Base-by-base conservation (phyloP, 805 yeast species). In the Barnettozyma pratensis region DNA sequence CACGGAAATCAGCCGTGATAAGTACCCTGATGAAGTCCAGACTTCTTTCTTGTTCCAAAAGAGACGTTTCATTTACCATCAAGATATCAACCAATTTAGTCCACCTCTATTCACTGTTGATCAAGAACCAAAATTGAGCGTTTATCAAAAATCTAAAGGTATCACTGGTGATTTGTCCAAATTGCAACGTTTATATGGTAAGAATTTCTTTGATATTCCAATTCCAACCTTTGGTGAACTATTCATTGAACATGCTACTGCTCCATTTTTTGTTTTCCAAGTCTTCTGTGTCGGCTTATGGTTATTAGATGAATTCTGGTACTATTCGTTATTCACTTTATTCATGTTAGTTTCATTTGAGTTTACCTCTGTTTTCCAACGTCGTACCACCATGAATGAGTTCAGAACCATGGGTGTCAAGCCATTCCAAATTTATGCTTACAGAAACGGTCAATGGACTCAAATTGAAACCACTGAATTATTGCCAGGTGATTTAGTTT, bases 271-370 rank as follows among this genome's bases (percentile, higher is more conserved):
- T 60, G 96, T 94, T 28, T 94, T 94, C 74, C 99, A 94, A 72
- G 76, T 94, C 49, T 94, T 94, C 66, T 91, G 97, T 64, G 95
- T 92, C 50, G 96, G 92, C 5, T 74, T 94, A 53, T 94, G 98
- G 97, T 78, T 88, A 62, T 79, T 94, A 80, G 98, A 94, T 69
- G 97, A 92, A 58, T 85, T 87, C 72, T 94, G 98, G 98, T 91
- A 91, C 69, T 86, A 86, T 64, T 89, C 98, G 4, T 71, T 94
- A 50, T 90, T 94, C 70, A 87, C 96, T 31, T 73, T 92, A 57
- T 83, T 94, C 68, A 92, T 92, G 96, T 76, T 94, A 56, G 84
- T 92, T 32, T 79, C 95, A 4, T 94, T 94, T 72, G 99, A 94
- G 70, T 85, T 83, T 66, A 88, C 97, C 34, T 88, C 95, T 27